Evolutionary conservation across 129 eudicot species (phyloP), one percentile per base, ranked within the genome.

Genomic region (Centaurea solstitialis): DNA sequence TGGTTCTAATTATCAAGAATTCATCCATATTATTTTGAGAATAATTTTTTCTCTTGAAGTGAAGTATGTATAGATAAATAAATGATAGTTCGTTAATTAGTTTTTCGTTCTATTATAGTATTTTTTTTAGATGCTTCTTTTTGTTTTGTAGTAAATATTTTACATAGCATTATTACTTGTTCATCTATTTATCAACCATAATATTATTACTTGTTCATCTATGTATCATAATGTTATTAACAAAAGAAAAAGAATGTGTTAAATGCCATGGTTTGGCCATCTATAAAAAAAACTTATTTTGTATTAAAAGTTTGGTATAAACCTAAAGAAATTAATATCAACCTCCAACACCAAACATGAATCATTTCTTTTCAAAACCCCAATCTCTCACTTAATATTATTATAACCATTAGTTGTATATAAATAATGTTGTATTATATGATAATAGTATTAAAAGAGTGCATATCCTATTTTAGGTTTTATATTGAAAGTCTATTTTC

Each of bases 221-320:
- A 33, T 33, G 2, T 33, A 26, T 26, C 30, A 26, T 26, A 33
- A 33, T 33, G 4, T 26, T 33, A 33, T 33, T 33, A 33, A 33
- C 37, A 33, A 33, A 33, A 26, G 30, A 26, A 33, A 33, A 33
- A 33, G 23, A 80, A 80, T 59, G 83, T 59, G 72, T 70, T 57
- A 70, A 79, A 79, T 61, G 78, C 66, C 66, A 65, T 61, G n/a
- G 66, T 26, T 71, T 35, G 75, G 83, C 68, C 47, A 79, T 70
- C 53, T 3, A 4, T 2, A 33, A 79, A 79, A 70, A 47, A 28
- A 65, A 71, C 24, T 37, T 21, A 37, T 71, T 37, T 22, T 70
- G 71, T 37, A 69, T 79, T 37, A 20, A 22, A 70, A 76, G 77
- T 79, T 71, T 59, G 83, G 83, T 40, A 71, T 37, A 33, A 37